These are phyloP conservation scores for Betula pendula DNA, from an alignment of 306 rosid species.

Conservation along the genomic window DNA sequence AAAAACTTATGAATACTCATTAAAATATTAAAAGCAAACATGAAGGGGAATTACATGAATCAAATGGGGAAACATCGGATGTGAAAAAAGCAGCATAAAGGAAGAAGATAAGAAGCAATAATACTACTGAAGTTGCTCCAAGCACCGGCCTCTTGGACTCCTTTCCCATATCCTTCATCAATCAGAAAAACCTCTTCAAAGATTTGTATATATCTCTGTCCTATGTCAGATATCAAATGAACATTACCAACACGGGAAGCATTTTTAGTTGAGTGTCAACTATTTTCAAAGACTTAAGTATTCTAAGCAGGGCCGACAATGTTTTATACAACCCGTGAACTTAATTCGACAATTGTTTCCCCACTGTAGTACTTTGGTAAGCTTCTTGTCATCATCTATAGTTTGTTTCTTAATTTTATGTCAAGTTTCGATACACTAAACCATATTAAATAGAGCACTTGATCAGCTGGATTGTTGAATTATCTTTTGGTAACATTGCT, in stretches of 20 bases:
- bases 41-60: background rate
- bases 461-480: background rate
- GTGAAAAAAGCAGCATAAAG: slow-evolving; percentile 21
- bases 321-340: no score
- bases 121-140: slow-evolving; percentile 18
- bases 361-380: background rate
- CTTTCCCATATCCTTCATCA: slow-evolving; percentile 22
- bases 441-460: background rate
- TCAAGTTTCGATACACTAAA: background rate
- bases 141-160: background rate
- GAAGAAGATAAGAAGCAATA: slow-evolving; percentile 14
- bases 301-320: no score
- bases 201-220: background rate
- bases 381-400: background rate
- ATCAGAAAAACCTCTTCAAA: background rate
- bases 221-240: background rate
- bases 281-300: no score
- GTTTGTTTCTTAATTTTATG: background rate
- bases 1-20: background rate
- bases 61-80: slow-evolving; percentile 1
- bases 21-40: background rate
- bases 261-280: no score
- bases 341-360: no score
- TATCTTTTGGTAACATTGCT: background rate
- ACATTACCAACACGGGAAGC: background rate